Evolutionary conservation across 2,329 filamentous ascomycete genomes (phyloP).

Genomic region (Colletotrichum tanaceti): DNA sequence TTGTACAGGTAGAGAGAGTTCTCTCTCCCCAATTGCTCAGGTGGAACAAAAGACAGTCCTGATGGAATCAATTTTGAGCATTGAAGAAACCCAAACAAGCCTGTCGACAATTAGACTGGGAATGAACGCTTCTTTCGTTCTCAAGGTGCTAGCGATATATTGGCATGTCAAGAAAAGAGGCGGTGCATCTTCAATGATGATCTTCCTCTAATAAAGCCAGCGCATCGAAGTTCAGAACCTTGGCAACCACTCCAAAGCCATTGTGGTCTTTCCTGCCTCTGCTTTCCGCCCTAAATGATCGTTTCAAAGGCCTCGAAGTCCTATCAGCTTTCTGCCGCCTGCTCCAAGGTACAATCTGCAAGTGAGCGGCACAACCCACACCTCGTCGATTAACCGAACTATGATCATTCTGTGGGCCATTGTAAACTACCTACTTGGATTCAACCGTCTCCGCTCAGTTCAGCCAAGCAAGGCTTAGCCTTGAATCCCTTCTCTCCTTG

Average conservation of each 20-base stretch:
- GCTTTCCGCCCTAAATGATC: background rate
- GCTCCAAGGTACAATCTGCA: background rate
- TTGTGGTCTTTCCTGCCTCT: background rate
- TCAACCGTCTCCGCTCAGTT: fast-evolving
- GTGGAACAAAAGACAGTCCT: too few relatives aligned
- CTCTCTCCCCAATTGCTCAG: too few relatives aligned
- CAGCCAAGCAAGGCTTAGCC: slow-evolving; percentile 27
- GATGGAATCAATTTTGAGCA: too few relatives aligned
- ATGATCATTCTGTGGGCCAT: background rate
- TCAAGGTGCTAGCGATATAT: too few relatives aligned
- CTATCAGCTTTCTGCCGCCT: background rate
- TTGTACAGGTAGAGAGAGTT: too few relatives aligned
- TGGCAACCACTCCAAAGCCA: background rate
- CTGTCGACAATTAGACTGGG: too few relatives aligned
- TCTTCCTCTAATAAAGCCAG: background rate
- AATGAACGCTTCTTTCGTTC: background rate
- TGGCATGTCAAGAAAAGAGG: too few relatives aligned
- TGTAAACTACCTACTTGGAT: fast-evolving
- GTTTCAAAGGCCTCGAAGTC: too few relatives aligned
- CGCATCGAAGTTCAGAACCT: background rate
- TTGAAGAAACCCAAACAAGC: too few relatives aligned
- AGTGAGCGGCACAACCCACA: background rate
- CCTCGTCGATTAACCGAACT: background rate
- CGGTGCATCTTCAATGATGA: too few relatives aligned
- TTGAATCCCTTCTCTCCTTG: slow-evolving; percentile 22